phyloP scores from a whole-genome alignment of 495 filamentous ascomycete genomes.

The Physcia stellaris region DNA sequence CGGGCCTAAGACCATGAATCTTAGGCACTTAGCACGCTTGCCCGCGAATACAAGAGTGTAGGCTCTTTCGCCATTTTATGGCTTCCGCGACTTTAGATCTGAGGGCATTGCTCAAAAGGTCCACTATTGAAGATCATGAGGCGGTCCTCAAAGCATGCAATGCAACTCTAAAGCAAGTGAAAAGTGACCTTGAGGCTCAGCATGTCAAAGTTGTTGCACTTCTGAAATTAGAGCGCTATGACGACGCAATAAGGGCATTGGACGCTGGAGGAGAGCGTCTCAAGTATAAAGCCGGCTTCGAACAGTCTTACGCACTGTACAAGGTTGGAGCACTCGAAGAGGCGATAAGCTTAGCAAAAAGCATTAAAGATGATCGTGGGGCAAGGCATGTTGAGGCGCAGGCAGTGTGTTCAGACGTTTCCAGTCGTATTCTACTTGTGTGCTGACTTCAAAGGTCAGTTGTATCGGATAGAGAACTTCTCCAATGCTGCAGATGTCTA shows the following conservation, averaged over 20 bases:
- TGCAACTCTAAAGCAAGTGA: constrained; percentile 47
- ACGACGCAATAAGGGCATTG: constrained; percentile 70
- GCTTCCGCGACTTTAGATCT: constrained; percentile 34
- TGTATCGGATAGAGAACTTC: constrained; percentile 78
- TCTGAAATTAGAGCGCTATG: constrained; percentile 84
- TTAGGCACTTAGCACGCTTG: no score
- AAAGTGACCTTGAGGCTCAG: constrained; percentile 51
- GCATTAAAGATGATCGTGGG: constrained; percentile 40
- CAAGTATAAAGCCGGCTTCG: constrained; percentile 52
- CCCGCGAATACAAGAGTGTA: no score
- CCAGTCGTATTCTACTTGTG: constrained; percentile 1
- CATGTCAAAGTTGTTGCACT: constrained; percentile 74
- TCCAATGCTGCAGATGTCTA: constrained; percentile 57
- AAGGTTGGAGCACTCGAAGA: constrained; percentile 64
- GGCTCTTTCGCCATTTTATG: no score
- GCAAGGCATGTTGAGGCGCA: constrained; percentile 79
- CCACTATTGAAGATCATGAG: constrained; percentile 62
- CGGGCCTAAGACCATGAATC: no score
- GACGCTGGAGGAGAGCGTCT: constrained; percentile 55
- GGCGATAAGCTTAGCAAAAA: constrained; percentile 46
- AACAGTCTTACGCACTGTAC: constrained; percentile 87
- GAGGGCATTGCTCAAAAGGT: constrained; percentile 38
- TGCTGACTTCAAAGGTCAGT: constrained; percentile 24
- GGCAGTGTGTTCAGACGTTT: constrained; percentile 40
- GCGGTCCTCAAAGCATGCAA: constrained; percentile 60